Percentiles rank a stretch among this genome's conserved stretches.
Conservation (phyloP, 176 grass and related monocot genomes). For the Chrysopogon serrulatus region DNA sequence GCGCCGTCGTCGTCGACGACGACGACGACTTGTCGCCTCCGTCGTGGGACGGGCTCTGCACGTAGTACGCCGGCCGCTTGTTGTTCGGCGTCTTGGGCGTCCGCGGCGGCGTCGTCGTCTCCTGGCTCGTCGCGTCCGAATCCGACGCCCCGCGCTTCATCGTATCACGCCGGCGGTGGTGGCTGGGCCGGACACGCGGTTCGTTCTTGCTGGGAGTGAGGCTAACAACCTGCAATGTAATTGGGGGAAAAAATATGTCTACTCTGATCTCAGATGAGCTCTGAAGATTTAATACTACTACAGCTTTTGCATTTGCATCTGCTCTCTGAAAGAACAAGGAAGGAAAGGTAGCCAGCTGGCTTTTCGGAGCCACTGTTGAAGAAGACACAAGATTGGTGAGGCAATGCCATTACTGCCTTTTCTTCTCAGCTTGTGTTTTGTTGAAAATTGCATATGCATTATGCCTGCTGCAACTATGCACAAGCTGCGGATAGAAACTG, state of each 20-base stretch:
- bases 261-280: too few relatives aligned
- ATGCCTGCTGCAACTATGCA: too few relatives aligned
- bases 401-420: background rate
- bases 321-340: too few relatives aligned
- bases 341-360: too few relatives aligned
- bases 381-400: background rate
- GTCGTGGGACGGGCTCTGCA: conserved; percentile 82
- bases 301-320: too few relatives aligned
- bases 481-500: too few relatives aligned
- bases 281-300: too few relatives aligned
- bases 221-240: too few relatives aligned
- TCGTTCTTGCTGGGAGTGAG: too few relatives aligned
- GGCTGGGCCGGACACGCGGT: too few relatives aligned
- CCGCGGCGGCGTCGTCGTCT: conserved; percentile 63
- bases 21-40: conserved; percentile 70
- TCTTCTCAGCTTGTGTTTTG: background rate
- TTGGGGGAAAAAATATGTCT: too few relatives aligned
- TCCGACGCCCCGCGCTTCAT: conserved; percentile 86
- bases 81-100: conserved; percentile 69
- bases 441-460: too few relatives aligned
- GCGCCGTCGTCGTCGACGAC: conserved; percentile 25
- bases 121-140: conserved; percentile 76
- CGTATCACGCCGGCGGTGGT: background rate
- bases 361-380: background rate
- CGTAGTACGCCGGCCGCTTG: conserved; percentile 71